Conservation (phyloP, 768 basidiomycete genomes). For the Suillus brevipes region DNA sequence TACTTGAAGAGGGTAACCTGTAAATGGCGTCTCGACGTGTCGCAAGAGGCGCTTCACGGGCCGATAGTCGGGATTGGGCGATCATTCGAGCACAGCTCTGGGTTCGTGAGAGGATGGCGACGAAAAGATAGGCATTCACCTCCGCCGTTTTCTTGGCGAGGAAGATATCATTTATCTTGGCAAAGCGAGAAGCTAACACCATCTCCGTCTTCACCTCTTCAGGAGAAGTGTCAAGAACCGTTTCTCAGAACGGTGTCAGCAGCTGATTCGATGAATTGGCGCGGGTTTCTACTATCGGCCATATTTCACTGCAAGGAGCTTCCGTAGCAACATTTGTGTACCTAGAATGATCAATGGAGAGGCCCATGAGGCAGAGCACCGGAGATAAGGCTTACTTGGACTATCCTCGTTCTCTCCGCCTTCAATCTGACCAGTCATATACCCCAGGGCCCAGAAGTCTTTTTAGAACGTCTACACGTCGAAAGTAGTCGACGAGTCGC, state of each 20-base stretch:
- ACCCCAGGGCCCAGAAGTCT: slow-evolving; percentile 77
- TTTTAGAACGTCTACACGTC: slow-evolving; percentile 75
- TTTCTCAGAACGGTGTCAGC: slow-evolving; percentile 89
- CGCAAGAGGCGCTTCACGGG: slow-evolving; percentile 77
- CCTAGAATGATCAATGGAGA: slow-evolving; percentile 40
- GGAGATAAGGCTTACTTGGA: slow-evolving; percentile 59
- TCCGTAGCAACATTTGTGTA: slow-evolving; percentile 93
- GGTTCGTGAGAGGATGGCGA: slow-evolving; percentile 17
- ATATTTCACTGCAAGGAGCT: slow-evolving; percentile 92
- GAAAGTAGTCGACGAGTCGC: slow-evolving; percentile 83
- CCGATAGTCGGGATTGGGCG: slow-evolving; percentile 69
- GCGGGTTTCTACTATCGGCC: slow-evolving; percentile 90
- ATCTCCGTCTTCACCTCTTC: slow-evolving; percentile 90
- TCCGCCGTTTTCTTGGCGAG: slow-evolving; percentile 86
- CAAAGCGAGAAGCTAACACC: slow-evolving; percentile 87
- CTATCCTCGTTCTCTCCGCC: slow-evolving; percentile 72
- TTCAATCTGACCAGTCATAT: slow-evolving; percentile 86
- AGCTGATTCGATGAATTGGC: slow-evolving; percentile 69
- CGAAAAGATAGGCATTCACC: slow-evolving; percentile 48
- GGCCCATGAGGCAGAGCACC: slow-evolving; percentile 10
- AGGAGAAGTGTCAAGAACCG: slow-evolving; percentile 76
- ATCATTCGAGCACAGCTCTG: slow-evolving; percentile 68
- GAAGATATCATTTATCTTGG: slow-evolving; percentile 87
- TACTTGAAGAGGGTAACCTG: slow-evolving; percentile 90
- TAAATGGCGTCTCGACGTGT: slow-evolving; percentile 85